Evolutionary conservation across 2,329 filamentous ascomycete genomes (phyloP).

Genomic region (Xylariaceae sp.): DNA sequence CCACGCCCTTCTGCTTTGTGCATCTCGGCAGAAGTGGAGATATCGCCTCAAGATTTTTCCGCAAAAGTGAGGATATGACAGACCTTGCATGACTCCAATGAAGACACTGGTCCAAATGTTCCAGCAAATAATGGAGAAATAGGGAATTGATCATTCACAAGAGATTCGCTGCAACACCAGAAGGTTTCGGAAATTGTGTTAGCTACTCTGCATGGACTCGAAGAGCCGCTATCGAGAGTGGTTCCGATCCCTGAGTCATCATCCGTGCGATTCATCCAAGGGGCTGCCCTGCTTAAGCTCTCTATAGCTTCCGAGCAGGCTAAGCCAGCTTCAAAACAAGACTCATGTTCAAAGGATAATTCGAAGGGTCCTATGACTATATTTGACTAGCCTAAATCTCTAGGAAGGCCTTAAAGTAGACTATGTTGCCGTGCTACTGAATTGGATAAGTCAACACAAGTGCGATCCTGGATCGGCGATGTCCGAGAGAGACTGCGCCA

Average conservation of each 20-base stretch:
- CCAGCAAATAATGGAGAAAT: too few relatives aligned
- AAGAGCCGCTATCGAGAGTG: too few relatives aligned
- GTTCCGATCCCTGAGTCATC: neutral
- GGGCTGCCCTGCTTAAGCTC: neutral
- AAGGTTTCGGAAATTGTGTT: too few relatives aligned
- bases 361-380: neutral
- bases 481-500: neutral
- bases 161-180: too few relatives aligned
- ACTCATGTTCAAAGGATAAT: neutral
- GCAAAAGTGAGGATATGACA: neutral
- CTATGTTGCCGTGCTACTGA: neutral
- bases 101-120: neutral
- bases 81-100: neutral
- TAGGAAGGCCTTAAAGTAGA: neutral
- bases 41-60: neutral
- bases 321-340: neutral
- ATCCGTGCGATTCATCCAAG: neutral
- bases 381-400: too few relatives aligned
- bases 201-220: too few relatives aligned
- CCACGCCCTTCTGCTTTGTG: neutral
- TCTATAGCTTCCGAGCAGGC: neutral
- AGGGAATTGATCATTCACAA: too few relatives aligned
- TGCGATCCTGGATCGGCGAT: neutral
- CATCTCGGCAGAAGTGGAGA: neutral
- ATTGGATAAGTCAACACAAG: conserved; percentile 5